Conservation (phyloP, 192 early-diverging fungal genomes). For the Allomyces javanicus region DNA sequence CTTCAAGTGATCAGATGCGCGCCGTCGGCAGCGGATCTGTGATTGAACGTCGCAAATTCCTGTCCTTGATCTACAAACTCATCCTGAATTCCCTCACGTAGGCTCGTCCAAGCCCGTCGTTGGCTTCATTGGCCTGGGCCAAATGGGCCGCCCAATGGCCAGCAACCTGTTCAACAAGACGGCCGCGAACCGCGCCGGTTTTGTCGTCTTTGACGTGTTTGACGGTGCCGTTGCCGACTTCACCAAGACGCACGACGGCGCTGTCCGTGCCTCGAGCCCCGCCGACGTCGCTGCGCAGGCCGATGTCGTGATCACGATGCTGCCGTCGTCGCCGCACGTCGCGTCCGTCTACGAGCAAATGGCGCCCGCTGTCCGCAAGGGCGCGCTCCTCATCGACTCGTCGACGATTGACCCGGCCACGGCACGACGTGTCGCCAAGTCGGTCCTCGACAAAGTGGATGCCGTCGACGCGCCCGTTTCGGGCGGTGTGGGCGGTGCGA, state of each 20-base stretch:
- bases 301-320: constrained; percentile 71
- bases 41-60: too few relatives aligned
- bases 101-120: constrained; percentile 10
- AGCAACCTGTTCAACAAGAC: constrained; percentile 49
- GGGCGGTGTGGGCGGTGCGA: constrained; percentile 73
- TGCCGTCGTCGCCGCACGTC: constrained; percentile 70
- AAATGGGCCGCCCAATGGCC: constrained; percentile 88
- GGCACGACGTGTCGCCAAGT: constrained; percentile 43
- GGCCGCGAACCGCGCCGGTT: constrained; percentile 11
- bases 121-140: constrained; percentile 83
- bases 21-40: too few relatives aligned
- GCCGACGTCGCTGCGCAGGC: constrained; percentile 47
- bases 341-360: constrained; percentile 58
- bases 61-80: too few relatives aligned
- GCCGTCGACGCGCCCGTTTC: constrained; percentile 85
- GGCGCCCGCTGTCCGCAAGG: constrained; percentile 21
- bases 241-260: constrained; percentile 16
- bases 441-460: constrained; percentile 32
- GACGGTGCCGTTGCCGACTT: constrained; percentile 32
- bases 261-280: constrained; percentile 30
- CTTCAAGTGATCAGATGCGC: too few relatives aligned
- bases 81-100: too few relatives aligned
- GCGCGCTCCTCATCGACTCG: constrained; percentile 59
- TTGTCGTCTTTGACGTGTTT: constrained; percentile 59
- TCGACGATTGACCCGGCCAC: constrained; percentile 80